Conservation (phyloP, 2,329 filamentous ascomycete species). For the Grosmannia clavigera region DNA sequence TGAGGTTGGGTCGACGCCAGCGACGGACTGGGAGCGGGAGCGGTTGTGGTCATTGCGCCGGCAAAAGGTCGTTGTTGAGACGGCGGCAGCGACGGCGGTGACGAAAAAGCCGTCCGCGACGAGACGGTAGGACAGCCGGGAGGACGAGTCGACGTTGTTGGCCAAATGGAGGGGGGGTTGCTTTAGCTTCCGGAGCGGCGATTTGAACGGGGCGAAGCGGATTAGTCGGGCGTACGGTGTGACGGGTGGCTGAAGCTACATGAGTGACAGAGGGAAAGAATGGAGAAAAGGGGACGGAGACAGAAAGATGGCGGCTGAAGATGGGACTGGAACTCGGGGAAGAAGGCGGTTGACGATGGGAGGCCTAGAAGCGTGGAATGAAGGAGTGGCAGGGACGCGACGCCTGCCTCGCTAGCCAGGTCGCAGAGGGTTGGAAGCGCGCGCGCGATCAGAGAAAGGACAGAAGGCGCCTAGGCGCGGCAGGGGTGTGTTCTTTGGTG, state of each 20-base stretch:
- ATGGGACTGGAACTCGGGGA: not conserved
- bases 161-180: not conserved
- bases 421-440: not conserved
- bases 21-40: not conserved
- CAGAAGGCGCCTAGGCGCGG: not conserved
- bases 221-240: not conserved
- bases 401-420: not conserved
- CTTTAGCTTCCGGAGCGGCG: not conserved
- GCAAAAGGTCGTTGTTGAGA: not conserved
- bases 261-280: not conserved
- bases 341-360: not conserved
- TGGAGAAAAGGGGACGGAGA: not conserved
- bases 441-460: not conserved
- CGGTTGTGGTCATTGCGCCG: conserved; percentile 3
- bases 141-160: not conserved
- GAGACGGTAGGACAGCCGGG: not conserved
- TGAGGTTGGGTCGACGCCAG: not conserved
- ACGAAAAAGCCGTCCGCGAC: not conserved
- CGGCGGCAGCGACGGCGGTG: not conserved
- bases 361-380: not conserved
- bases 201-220: not conserved
- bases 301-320: not conserved
- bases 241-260: not conserved
- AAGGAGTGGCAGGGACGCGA: not conserved
- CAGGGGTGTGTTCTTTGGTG: not conserved